Conservation (phyloP, 345 rosid species). For the Streptanthus diversifolius region DNA sequence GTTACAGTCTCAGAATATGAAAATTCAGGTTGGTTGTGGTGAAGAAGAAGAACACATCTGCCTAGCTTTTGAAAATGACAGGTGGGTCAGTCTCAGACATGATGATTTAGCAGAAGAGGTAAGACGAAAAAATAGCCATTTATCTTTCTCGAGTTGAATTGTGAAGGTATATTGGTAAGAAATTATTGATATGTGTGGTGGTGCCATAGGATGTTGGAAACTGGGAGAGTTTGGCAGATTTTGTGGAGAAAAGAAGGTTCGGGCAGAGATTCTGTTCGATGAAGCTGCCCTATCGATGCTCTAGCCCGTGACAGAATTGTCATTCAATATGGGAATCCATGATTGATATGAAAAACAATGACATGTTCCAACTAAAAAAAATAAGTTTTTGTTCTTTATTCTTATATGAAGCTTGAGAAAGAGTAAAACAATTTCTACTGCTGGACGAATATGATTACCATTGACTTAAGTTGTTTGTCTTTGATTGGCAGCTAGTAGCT, state of each 20-base stretch:
- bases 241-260: slow-evolving; percentile 2
- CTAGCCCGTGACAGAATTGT: background rate
- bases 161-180: background rate
- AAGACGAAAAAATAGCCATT: background rate
- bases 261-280: slow-evolving; percentile 17
- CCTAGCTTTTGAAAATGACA: slow-evolving; percentile 10
- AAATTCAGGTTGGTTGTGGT: slow-evolving; percentile 12
- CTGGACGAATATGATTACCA: too few relatives aligned
- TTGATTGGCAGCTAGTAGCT: too few relatives aligned
- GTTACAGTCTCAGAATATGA: background rate
- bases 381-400: background rate
- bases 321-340: background rate
- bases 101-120: slow-evolving; percentile 2
- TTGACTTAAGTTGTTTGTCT: too few relatives aligned
- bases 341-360: background rate
- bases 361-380: background rate
- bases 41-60: slow-evolving; percentile 8
- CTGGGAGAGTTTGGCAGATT: background rate
- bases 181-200: background rate
- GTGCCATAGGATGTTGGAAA: slow-evolving; percentile 2
- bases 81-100: slow-evolving; percentile 10
- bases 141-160: background rate
- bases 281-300: background rate
- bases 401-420: background rate
- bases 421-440: too few relatives aligned